Evolutionary conservation across 805 yeast genomes (phyloP).

Genomic region (Cyberlindnera xylosilytica): DNA sequence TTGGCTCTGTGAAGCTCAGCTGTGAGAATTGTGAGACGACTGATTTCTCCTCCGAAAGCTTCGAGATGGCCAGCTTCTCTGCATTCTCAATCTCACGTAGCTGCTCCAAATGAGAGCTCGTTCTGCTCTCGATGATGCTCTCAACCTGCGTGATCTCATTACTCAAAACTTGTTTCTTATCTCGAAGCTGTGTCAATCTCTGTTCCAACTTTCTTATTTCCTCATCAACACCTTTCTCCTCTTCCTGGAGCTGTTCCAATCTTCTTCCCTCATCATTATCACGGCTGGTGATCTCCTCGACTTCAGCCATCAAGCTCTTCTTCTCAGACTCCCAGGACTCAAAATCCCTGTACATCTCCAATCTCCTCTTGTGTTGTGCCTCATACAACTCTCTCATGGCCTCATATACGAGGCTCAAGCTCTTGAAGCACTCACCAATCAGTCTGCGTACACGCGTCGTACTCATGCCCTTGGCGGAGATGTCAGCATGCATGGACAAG

Average conservation of each 20-base stretch:
- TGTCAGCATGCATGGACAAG: slow-evolving; percentile 23
- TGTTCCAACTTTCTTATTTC: slow-evolving; percentile 37
- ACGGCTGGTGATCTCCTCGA: slow-evolving; percentile 37
- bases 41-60: slow-evolving; percentile 29
- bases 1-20: not conserved
- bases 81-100: slow-evolving; percentile 36
- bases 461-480: slow-evolving; percentile 32
- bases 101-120: slow-evolving; percentile 40
- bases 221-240: slow-evolving; percentile 30
- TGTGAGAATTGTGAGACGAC: slow-evolving; percentile 4
- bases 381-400: slow-evolving; percentile 41
- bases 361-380: slow-evolving; percentile 31
- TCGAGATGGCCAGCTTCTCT: slow-evolving; percentile 35
- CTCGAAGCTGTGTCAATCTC: slow-evolving; percentile 31
- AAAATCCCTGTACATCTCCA: slow-evolving; percentile 28
- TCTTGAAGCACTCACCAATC: slow-evolving; percentile 32
- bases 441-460: slow-evolving; percentile 29
- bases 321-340: slow-evolving; percentile 39
- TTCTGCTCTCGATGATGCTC: slow-evolving; percentile 45
- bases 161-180: slow-evolving; percentile 31
- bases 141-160: slow-evolving; percentile 41
- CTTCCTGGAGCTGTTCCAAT: slow-evolving; percentile 32
- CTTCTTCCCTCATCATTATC: slow-evolving; percentile 39
- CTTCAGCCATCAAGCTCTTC: slow-evolving; percentile 29
- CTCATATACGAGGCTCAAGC: slow-evolving; percentile 36